These are phyloP conservation scores for Suhomyces canberraensis DNA, from an alignment of 805 yeast species.

Conservation along the genomic window DNA sequence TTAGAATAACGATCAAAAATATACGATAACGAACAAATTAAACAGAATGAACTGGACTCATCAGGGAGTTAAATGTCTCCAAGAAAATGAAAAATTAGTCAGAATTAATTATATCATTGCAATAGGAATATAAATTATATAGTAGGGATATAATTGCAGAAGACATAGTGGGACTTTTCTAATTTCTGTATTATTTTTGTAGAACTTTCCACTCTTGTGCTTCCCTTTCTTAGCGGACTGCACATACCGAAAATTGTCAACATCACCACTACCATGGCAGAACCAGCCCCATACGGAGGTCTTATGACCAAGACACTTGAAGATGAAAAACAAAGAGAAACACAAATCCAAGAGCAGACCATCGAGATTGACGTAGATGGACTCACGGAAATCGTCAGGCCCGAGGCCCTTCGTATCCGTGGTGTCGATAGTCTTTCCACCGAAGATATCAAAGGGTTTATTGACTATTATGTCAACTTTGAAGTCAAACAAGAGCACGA, in stretches of 20 bases:
- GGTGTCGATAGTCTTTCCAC: slow-evolving; percentile 69
- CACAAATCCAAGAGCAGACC: slow-evolving; percentile 27
- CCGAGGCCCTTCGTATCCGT: slow-evolving; percentile 46
- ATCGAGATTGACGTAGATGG: slow-evolving; percentile 33
- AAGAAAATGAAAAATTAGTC: no score
- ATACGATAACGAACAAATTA: no score
- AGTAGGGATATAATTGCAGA: no score
- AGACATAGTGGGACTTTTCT: no score
- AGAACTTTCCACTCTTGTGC: no score
- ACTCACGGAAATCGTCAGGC: slow-evolving; percentile 32
- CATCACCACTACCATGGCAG: slow-evolving; percentile 8
- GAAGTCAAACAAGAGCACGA: slow-evolving; percentile 11
- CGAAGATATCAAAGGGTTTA: slow-evolving; percentile 52
- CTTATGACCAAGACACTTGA: slow-evolving; percentile 37
- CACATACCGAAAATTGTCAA: neutral
- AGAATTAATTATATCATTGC: no score
- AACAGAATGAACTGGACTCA: no score
- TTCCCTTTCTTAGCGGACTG: no score
- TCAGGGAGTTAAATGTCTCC: no score
- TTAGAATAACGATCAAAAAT: neutral
- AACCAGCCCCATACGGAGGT: slow-evolving; percentile 36
- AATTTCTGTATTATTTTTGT: no score
- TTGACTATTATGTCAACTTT: slow-evolving; percentile 46
- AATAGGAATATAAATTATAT: no score
- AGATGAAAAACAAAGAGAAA: slow-evolving; percentile 33